Evolutionary conservation across 2,329 filamentous ascomycete species (phyloP).

Genomic region (Botrytis byssoidea): DNA sequence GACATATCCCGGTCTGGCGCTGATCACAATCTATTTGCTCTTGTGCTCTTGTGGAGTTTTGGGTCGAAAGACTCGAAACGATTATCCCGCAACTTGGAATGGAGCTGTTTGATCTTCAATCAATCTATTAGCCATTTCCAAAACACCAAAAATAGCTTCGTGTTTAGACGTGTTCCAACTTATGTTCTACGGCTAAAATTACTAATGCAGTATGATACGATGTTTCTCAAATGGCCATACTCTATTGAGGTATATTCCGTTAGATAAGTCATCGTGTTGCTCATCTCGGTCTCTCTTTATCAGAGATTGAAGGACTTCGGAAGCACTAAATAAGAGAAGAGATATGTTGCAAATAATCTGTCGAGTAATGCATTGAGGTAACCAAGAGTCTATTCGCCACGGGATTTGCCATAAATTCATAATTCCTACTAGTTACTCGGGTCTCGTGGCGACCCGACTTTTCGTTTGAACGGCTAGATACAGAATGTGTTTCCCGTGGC

Average conservation of each 20-base stretch:
- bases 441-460: constrained; percentile 20
- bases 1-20: background rate
- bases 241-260: background rate
- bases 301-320: constrained; percentile 20
- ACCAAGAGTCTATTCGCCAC: constrained; percentile 8
- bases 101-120: constrained; percentile 17
- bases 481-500: constrained; percentile 15
- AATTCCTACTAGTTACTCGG: background rate
- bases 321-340: background rate
- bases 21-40: constrained; percentile 14
- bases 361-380: constrained; percentile 15
- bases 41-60: constrained; percentile 8
- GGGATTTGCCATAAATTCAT: constrained; percentile 16
- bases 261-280: constrained; percentile 11
- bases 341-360: background rate
- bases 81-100: constrained; percentile 14
- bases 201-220: background rate
- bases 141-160: constrained; percentile 10
- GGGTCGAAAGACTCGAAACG: constrained; percentile 5
- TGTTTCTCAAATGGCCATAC: background rate
- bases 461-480: constrained; percentile 18
- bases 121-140: background rate
- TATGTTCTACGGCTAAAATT: background rate
- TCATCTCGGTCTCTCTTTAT: constrained; percentile 8
- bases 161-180: constrained; percentile 1